Evolutionary conservation across 352 stramenopile genomes (phyloP).

Genomic region (Thraustochytrium striatum): DNA sequence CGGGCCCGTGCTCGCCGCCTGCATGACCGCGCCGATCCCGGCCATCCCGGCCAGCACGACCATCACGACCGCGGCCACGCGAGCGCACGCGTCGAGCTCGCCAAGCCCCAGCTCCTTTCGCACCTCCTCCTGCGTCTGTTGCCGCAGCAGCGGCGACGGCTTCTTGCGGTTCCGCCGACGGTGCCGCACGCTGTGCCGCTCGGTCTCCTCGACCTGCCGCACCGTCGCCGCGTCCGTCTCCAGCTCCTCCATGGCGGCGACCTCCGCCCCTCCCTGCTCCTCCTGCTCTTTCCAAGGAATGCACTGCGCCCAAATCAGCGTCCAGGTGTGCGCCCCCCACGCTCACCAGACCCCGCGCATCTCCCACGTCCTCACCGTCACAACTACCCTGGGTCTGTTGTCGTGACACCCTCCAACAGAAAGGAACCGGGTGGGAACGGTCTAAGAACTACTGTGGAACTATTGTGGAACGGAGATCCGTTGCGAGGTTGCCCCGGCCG

Average conservation of each 20-base stretch:
- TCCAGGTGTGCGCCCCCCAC: too few relatives aligned
- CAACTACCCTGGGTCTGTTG: too few relatives aligned
- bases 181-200: background rate
- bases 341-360: too few relatives aligned
- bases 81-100: background rate
- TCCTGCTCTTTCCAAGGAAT: background rate
- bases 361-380: too few relatives aligned
- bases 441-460: too few relatives aligned
- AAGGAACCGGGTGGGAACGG: too few relatives aligned
- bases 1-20: background rate
- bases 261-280: background rate
- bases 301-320: background rate
- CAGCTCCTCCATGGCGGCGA: slow-evolving; percentile 3
- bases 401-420: too few relatives aligned
- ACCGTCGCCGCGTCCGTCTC: slow-evolving; percentile 4
- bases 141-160: background rate
- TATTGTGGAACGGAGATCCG: too few relatives aligned
- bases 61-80: background rate
- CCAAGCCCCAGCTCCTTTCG: slow-evolving; percentile 8
- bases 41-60: slow-evolving; percentile 4
- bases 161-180: background rate
- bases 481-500: too few relatives aligned
- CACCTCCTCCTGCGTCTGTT: slow-evolving; percentile 18
- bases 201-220: background rate
- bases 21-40: slow-evolving; percentile 12